Percentiles rank a stretch among this genome's conserved stretches.
Conservation (phyloP, 2,329 filamentous ascomycete species). For the Phialophora expanda region DNA sequence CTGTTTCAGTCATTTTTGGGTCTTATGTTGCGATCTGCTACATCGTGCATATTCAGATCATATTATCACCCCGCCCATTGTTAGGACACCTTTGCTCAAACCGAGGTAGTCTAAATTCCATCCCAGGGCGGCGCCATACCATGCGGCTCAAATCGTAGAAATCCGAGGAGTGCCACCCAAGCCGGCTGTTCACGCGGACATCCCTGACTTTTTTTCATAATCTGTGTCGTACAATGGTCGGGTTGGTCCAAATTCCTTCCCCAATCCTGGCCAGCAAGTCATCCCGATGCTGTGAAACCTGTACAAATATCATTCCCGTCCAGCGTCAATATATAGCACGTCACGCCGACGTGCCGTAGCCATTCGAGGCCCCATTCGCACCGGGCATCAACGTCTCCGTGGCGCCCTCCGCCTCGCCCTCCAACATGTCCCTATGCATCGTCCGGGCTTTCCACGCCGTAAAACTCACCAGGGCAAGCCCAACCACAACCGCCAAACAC, state of each 20-base stretch:
- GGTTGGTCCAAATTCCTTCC: background rate
- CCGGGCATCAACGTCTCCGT: slow-evolving; percentile 37
- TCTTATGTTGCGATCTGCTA: background rate
- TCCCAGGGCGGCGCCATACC: background rate
- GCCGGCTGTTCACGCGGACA: background rate
- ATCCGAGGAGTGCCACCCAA: background rate
- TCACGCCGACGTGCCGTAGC: slow-evolving; percentile 35
- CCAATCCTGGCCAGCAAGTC: background rate
- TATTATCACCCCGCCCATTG: background rate
- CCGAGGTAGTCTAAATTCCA: background rate
- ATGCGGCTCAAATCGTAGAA: background rate
- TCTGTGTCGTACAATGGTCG: background rate
- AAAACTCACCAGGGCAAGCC: slow-evolving; percentile 64
- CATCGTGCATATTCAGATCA: background rate
- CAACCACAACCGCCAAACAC: slow-evolving; percentile 65
- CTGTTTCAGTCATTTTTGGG: background rate
- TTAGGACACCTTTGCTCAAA: background rate
- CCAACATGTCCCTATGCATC: slow-evolving; percentile 39
- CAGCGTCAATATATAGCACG: background rate
- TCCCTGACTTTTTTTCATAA: background rate
- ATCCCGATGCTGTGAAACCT: background rate
- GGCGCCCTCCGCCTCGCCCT: slow-evolving; percentile 40
- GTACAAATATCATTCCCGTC: background rate
- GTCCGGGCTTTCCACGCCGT: slow-evolving; percentile 60
- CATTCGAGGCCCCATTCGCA: slow-evolving; percentile 30